Evolutionary conservation across 495 filamentous ascomycete genomes (phyloP).

Genomic region (Stereocaulon alpinum): DNA sequence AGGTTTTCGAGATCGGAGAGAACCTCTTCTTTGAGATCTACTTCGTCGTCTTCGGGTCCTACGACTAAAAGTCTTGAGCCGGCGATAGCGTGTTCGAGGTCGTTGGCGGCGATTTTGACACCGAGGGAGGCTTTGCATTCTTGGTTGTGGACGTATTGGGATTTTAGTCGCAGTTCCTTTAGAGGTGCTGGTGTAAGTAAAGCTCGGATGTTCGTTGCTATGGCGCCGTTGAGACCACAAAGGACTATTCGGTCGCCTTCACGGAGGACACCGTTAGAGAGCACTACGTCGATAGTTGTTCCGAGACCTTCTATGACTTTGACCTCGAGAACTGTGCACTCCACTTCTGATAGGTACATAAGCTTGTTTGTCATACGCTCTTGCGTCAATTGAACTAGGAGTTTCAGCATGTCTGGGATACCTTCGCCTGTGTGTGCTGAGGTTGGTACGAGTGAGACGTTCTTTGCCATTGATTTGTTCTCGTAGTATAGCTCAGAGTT

Average conservation of each 20-base stretch:
- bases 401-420: constrained; percentile 97
- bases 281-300: constrained; percentile 95
- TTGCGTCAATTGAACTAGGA: constrained; percentile 82
- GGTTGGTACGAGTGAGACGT: constrained; percentile 90
- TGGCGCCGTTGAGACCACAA: constrained; percentile 90
- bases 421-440: constrained; percentile 97
- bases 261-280: constrained; percentile 89
- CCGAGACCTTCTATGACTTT: constrained; percentile 98
- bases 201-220: constrained; percentile 92
- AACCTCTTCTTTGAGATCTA: constrained; percentile 92
- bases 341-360: constrained; percentile 97
- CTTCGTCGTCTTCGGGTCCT: constrained; percentile 90
- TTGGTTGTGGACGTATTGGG: constrained; percentile 95
- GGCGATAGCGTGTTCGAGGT: constrained; percentile 92
- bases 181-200: constrained; percentile 88
- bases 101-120: constrained; percentile 97
- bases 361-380: constrained; percentile 95
- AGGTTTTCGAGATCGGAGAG: constrained; percentile 90
- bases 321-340: constrained; percentile 96
- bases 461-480: constrained; percentile 91
- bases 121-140: constrained; percentile 96
- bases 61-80: constrained; percentile 90
- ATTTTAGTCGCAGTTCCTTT: constrained; percentile 90
- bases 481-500: constrained; percentile 95
- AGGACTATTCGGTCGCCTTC: constrained; percentile 93